A percentile compares a stretch with the other conserved stretches of the same genome.
phyloP scores from a whole-genome alignment of 345 rosid genomes.

The Pistacia integerrima region DNA sequence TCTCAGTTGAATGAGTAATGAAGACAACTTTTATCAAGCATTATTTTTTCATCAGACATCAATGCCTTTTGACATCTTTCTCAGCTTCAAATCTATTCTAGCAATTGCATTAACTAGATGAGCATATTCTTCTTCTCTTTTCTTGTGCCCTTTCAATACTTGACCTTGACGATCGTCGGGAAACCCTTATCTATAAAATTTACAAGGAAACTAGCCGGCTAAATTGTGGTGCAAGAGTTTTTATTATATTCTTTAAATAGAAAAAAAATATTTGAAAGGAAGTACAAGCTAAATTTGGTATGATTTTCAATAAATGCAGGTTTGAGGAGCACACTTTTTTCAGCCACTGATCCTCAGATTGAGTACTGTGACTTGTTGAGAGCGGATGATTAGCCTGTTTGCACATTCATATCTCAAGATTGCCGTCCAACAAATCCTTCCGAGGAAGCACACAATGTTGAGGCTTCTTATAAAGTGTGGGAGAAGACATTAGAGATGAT shows the following conservation, averaged over 20 bases:
- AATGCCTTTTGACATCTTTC: neutral
- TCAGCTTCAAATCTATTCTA: neutral
- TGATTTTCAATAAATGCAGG: constrained; percentile 39
- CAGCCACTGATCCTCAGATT: constrained; percentile 95
- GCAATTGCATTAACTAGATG: no score
- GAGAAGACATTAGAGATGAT: constrained; percentile 85
- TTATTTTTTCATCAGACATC: neutral
- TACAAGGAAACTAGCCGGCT: neutral
- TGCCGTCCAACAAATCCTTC: constrained; percentile 93
- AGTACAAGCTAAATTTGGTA: constrained; percentile 3
- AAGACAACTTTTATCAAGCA: neutral
- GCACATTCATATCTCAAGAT: constrained; percentile 92
- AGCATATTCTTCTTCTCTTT: neutral
- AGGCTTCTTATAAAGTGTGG: constrained; percentile 73
- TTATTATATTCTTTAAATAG: neutral
- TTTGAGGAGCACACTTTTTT: constrained; percentile 82
- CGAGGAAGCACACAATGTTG: constrained; percentile 83
- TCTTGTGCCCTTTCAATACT: neutral
- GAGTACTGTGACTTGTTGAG: constrained; percentile 83
- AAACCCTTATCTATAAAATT: neutral
- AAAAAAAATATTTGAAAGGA: neutral
- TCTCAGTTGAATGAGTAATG: neutral
- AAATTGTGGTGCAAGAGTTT: neutral
- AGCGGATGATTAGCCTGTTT: constrained; percentile 88
- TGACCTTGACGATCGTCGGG: neutral